Conservation (phyloP, 2,329 filamentous ascomycete species). For the Dichotomopilus funicola region DNA sequence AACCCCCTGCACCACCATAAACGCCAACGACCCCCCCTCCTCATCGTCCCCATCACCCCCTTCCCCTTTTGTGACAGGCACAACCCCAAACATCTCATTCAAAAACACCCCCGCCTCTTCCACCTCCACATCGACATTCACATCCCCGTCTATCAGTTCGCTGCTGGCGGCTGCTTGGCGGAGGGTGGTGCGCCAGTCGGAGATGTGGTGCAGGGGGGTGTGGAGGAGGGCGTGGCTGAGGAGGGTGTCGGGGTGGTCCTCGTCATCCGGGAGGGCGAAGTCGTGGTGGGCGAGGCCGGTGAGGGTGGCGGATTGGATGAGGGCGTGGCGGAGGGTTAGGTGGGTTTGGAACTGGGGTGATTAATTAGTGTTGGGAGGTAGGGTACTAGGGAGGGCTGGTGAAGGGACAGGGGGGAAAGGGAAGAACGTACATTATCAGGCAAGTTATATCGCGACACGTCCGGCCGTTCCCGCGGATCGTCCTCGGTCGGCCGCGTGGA, state of each 20-base stretch:
- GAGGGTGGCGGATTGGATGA: constrained; percentile 28
- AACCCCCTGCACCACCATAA: too few species aligned
- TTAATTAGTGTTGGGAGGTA: neutral
- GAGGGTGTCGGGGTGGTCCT: constrained; percentile 11
- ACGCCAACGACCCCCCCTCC: too few species aligned
- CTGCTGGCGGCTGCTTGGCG: too few species aligned
- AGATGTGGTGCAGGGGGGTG: constrained; percentile 23
- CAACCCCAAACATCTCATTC: constrained; percentile 27
- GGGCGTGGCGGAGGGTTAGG: constrained; percentile 36
- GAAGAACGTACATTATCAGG: constrained; percentile 30
- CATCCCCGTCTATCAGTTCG: neutral
- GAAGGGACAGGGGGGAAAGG: too few species aligned
- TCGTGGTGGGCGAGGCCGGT: constrained; percentile 20
- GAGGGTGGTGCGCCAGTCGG: constrained; percentile 27
- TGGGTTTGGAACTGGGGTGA: constrained; percentile 27
- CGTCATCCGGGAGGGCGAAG: neutral
- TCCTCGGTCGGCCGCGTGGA: constrained; percentile 54
- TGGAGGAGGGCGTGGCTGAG: constrained; percentile 20
- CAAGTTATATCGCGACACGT: constrained; percentile 34
- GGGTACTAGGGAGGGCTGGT: too few species aligned
- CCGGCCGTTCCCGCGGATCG: constrained; percentile 50
- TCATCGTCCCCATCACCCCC: too few species aligned
- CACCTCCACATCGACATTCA: constrained; percentile 11
- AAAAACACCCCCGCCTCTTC: constrained; percentile 25
- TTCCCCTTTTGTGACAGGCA: too few species aligned